Conservation (phyloP, 345 rosid species). For the Populus davidiana region DNA sequence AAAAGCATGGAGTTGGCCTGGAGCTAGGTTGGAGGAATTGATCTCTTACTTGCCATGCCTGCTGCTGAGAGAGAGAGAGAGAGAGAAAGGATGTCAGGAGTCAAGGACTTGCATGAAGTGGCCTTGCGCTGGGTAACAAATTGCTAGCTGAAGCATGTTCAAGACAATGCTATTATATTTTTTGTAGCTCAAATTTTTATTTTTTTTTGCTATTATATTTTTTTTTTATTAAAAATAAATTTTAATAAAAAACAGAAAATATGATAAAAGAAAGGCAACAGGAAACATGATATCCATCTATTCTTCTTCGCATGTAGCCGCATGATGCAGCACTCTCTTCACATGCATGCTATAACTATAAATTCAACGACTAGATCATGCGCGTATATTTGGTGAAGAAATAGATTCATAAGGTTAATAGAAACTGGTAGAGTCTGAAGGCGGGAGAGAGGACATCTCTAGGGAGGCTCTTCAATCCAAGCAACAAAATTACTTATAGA, state of each 20-base stretch:
- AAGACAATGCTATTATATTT: neutral
- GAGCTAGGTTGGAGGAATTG: neutral
- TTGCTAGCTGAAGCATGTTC: neutral
- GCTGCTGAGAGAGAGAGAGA: neutral
- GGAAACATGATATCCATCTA: neutral
- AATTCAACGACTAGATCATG: too few species aligned
- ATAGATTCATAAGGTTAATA: neutral
- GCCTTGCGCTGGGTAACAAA: neutral
- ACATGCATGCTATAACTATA: too few species aligned
- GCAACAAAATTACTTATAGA: neutral
- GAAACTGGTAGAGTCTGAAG: neutral
- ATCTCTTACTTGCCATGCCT: neutral
- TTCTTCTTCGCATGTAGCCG: neutral
- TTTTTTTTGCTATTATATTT: too few species aligned
- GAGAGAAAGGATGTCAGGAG: neutral
- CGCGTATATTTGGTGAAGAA: too few species aligned
- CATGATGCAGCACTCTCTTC: too few species aligned
- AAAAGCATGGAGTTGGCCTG: neutral
- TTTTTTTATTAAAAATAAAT: too few species aligned
- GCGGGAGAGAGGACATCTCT: neutral
- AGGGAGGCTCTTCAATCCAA: neutral
- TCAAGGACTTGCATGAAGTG: neutral
- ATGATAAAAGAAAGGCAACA: neutral
- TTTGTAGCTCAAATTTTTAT: too few species aligned
- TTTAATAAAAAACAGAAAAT: neutral